These are phyloP conservation scores for Tritrichomonas musculus DNA, from an alignment of 208 protist genomes.

Conservation along the genomic window DNA sequence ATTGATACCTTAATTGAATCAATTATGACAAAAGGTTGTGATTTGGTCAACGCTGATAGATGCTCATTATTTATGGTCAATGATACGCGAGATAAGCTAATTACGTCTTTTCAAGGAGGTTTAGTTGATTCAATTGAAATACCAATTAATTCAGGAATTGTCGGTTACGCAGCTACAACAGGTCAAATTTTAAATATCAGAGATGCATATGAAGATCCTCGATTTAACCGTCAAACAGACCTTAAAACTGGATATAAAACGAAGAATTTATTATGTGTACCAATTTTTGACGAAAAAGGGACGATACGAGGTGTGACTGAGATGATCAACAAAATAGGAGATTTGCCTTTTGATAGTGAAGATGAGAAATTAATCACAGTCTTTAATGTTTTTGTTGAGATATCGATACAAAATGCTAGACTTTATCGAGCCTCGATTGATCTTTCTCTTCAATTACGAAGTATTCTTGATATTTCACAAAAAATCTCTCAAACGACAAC, in stretches of 20 bases:
- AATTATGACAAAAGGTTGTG: not conserved
- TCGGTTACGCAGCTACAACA: conserved; percentile 14
- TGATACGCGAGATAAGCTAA: not conserved
- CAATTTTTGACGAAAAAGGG: conserved; percentile 39
- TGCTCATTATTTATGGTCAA: conserved; percentile 18
- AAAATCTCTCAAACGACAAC: not conserved
- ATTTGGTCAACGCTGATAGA: not conserved
- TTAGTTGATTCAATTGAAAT: not conserved
- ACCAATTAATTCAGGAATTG: not conserved
- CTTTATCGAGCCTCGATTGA: not conserved
- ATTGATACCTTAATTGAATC: not conserved
- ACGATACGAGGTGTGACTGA: conserved; percentile 48
- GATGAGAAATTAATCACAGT: conserved; percentile 10
- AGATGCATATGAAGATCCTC: not conserved
- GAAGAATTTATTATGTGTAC: not conserved
- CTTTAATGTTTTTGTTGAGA: conserved; percentile 16
- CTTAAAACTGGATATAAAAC: not conserved
- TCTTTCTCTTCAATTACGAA: not conserved
- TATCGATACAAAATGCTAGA: not conserved
- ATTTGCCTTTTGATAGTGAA: conserved; percentile 9
- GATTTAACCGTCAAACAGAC: not conserved
- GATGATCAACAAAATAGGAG: conserved; percentile 46
- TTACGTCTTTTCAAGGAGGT: not conserved
- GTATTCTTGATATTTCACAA: not conserved
- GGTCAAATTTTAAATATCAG: not conserved